Evolutionary conservation across 2,329 filamentous ascomycete genomes (phyloP), one percentile per base, ranked within the genome.

Genomic region (Aureobasidium mangrovei): DNA sequence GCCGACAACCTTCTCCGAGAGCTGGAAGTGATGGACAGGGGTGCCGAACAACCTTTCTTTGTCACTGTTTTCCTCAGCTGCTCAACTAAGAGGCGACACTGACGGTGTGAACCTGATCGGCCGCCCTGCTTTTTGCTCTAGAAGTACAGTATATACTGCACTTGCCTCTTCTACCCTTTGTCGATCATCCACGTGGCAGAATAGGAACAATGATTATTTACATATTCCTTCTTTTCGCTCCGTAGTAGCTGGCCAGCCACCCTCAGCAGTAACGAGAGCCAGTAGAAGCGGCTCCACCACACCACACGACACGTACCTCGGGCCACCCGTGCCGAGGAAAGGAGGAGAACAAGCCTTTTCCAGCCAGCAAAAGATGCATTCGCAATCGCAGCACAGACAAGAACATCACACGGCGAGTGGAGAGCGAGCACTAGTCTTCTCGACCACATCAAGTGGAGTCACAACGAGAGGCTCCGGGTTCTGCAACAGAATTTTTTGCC

Each of bases 21-120:
- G 38, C 47, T 38, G 47, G 42, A 10, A 51, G 31, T 42, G 47
- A 51, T 51, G 28, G 47, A 51, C 47, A 51, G 47, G 47, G 47
- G 47, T n/a, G 45, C 46, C 40, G 35, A 49, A 49, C 46, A 49
- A 40, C 18, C 18, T 18, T 18, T 18, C 18, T 18, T 40, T 49
- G 36, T 40, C 46, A 24, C 28, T 9, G 31, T 27, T 36, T 40
- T 24, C 26, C 2, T 18, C 35, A 49, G 36, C 35, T 32, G 28
- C n/a, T 32, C 46, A 18, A 31, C 36, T 8, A 32, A 3, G 18
- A 10, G 7, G 4, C 35, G 26, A 40, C 27, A 18, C 24, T 9
- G n/a, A 48, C 26, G 36, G 29, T 26, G 31, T 29, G 24, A 29
- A 29, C 24, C 9, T 49, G 9, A 12, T 4, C 3, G n/a, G 27